Evolutionary conservation across 2,329 filamentous ascomycete genomes (phyloP), one percentile per base, ranked within the genome.

Genomic region (Colletotrichum australisinense): DNA sequence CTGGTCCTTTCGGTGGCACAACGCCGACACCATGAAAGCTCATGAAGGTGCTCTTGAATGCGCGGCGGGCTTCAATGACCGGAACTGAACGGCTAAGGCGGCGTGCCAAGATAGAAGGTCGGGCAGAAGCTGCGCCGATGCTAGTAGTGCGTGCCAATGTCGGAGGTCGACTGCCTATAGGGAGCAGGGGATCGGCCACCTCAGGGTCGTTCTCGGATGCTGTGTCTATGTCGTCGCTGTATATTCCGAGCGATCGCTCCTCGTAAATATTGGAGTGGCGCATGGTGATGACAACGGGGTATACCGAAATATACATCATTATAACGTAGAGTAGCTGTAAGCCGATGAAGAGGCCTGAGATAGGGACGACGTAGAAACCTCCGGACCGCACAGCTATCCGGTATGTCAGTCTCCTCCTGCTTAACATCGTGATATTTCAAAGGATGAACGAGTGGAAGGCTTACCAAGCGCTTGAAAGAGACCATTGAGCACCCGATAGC

Each of bases 211-310:
- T 81, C 9, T 80, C 80, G 5, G 86, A 73, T 12, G 60, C 56
- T 19, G 16, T 49, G 42, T 2, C 16, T 4, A 49, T 77, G 26
- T 81, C 81, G 30, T 85, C 82, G 53, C 82, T 82, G 72, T 91
- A 90, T 35, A 92, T 88, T 0, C 91, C 91, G 1, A 94, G 83
- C 0, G 89, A 91, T 7, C 90, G 86, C 77, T 94, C 92, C 78
- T 94, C 92, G 78, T 94, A 94, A 30, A 93, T 89, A 77, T 94
- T 94, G 46, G 91, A 92, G 78, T 92, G 90, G 35, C 92, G 88
- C 82, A 92, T 89, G 1, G 88, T 90, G 72, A 92, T 90, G 26
- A 89, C 87, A 24, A 92, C 87, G 0, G 91, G 91, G 73, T 91
- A 92, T 2, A 87, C 89, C 0, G 90, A 90, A 55, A 92, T 89